Conservation (phyloP, 1,284 basidiomycete species). For the Ceratobasidium sp. region DNA sequence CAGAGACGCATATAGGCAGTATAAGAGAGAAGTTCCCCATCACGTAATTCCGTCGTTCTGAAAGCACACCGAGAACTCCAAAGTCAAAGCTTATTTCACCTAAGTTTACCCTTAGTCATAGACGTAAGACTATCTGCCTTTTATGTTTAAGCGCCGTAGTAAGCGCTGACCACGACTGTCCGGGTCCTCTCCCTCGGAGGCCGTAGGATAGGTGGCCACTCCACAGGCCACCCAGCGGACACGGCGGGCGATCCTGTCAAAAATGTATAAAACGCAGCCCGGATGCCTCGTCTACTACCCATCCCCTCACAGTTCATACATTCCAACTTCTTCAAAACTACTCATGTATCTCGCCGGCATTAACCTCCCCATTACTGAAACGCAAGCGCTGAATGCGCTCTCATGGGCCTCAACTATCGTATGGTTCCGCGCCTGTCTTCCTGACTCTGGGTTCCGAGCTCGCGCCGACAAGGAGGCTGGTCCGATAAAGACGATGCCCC, state of each 20-base stretch:
- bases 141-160: too few relatives aligned
- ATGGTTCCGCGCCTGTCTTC: constrained; percentile 12
- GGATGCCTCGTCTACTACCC: background rate
- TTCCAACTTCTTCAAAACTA: background rate
- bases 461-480: constrained; percentile 25
- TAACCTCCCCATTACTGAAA: background rate
- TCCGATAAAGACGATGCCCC: constrained; percentile 20
- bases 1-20: constrained; percentile 24
- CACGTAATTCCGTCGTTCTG: constrained; percentile 23
- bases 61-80: too few relatives aligned
- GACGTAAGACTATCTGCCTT: too few relatives aligned
- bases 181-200: constrained; percentile 34
- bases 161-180: constrained; percentile 30
- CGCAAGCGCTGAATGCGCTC: constrained; percentile 20
- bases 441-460: constrained; percentile 9
- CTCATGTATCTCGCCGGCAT: constrained; percentile 37
- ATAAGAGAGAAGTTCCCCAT: constrained; percentile 28
- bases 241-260: background rate
- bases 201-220: constrained; percentile 17
- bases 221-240: constrained; percentile 5
- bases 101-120: too few relatives aligned
- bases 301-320: background rate
- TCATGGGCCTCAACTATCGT: constrained; percentile 11
- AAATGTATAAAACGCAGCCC: constrained; percentile 19
- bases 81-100: too few relatives aligned